Evolutionary conservation across 441 rosid genomes (phyloP).

Genomic region (Capsella rubella): DNA sequence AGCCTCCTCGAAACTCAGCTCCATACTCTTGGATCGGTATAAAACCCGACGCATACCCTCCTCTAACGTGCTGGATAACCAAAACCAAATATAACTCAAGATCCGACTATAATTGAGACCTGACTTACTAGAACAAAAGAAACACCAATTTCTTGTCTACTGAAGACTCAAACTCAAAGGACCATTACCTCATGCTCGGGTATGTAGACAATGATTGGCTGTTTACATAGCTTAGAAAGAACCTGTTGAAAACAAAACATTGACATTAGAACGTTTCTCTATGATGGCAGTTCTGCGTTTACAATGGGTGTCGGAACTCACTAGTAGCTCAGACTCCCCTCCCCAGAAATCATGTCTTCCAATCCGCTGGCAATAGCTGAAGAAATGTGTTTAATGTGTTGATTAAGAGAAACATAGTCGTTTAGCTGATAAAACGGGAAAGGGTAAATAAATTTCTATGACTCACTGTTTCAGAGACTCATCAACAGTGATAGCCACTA

Average conservation of each 20-base stretch:
- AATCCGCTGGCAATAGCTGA: slow-evolving; percentile 83
- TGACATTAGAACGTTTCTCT: not conserved
- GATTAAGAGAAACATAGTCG: not conserved
- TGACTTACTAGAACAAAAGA: not conserved
- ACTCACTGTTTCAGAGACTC: slow-evolving; percentile 79
- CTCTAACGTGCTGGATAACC: slow-evolving; percentile 59
- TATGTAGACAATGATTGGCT: slow-evolving; percentile 76
- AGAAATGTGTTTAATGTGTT: slow-evolving; percentile 14
- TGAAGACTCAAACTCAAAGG: not conserved
- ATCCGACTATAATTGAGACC: not conserved
- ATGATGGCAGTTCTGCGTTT: not conserved
- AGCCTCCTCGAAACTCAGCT: slow-evolving; percentile 64
- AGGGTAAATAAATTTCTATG: slow-evolving; percentile 6
- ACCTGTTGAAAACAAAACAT: slow-evolving; percentile 56
- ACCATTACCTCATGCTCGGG: slow-evolving; percentile 80
- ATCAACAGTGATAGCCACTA: slow-evolving; percentile 81
- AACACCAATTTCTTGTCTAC: not conserved
- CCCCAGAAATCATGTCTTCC: slow-evolving; percentile 87
- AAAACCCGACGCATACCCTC: slow-evolving; percentile 72
- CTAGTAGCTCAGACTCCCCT: slow-evolving; percentile 94
- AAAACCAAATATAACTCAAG: not conserved
- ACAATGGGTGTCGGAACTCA: slow-evolving; percentile 45
- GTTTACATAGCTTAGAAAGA: slow-evolving; percentile 78
- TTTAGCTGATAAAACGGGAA: not conserved
- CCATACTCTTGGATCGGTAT: slow-evolving; percentile 91